These are phyloP conservation scores for Colletotrichum sp. DNA, from an alignment of 2,329 filamentous ascomycete genomes.

Conservation along the genomic window DNA sequence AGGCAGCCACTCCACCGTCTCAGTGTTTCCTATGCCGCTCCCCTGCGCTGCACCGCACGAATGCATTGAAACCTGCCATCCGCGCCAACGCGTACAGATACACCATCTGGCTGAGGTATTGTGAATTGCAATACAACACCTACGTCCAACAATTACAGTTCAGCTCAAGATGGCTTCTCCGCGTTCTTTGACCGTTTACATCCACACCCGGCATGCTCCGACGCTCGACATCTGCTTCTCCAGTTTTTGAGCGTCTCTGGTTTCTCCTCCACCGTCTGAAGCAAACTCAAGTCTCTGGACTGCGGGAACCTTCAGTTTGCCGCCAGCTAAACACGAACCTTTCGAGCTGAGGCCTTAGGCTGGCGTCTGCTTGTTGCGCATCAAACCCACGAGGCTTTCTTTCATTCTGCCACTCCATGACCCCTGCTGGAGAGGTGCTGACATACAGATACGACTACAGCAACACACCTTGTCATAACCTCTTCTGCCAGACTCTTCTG, in stretches of 20 bases:
- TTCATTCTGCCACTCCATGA: neutral
- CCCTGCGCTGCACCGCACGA: neutral
- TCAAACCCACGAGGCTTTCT: constrained; percentile 2
- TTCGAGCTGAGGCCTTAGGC: neutral
- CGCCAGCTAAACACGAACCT: constrained; percentile 2
- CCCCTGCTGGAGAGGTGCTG: neutral
- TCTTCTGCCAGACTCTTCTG: neutral
- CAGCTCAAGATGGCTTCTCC: neutral
- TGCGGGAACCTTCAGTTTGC: neutral
- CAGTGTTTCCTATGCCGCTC: neutral
- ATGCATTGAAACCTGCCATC: constrained; percentile 12
- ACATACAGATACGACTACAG: neutral
- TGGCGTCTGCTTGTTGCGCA: constrained; percentile 1
- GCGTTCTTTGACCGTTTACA: neutral
- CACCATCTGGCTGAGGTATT: constrained; percentile 2
- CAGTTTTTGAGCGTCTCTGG: neutral
- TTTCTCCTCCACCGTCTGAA: constrained; percentile 16
- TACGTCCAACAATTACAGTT: neutral
- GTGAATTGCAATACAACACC: neutral
- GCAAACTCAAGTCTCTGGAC: neutral
- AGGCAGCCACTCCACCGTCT: neutral
- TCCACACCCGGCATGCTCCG: constrained; percentile 5
- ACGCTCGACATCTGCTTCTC: neutral
- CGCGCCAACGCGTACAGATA: neutral
- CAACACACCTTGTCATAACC: neutral